Evolutionary conservation across 306 rosid genomes (phyloP).

Genomic region (Quillaja saponaria): DNA sequence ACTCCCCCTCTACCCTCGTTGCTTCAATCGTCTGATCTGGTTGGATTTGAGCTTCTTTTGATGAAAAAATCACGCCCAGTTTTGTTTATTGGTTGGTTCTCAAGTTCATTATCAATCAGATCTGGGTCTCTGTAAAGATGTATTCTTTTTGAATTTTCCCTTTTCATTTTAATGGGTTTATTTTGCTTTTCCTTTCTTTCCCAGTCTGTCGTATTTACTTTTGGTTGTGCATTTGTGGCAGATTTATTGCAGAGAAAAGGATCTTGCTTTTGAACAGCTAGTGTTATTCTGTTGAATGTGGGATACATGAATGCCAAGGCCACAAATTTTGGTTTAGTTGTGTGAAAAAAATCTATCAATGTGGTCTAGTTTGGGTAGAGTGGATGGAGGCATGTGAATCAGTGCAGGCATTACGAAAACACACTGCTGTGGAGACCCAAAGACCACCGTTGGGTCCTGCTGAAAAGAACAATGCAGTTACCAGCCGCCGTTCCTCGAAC

Average conservation of each 20-base stretch:
- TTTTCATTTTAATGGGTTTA: conserved; percentile 45
- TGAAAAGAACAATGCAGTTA: conserved; percentile 72
- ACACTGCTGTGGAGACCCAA: conserved; percentile 44
- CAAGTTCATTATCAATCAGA: conserved; percentile 45
- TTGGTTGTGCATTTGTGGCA: conserved; percentile 53
- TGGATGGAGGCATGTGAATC: conserved; percentile 91
- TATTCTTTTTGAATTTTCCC: conserved; percentile 42
- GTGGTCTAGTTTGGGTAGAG: conserved; percentile 70
- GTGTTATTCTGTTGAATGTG: conserved; percentile 47
- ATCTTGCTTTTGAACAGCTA: conserved; percentile 56
- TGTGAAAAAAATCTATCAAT: conserved; percentile 60
- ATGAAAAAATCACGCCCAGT: conserved; percentile 47
- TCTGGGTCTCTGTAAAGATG: conserved; percentile 76
- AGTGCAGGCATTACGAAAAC: conserved; percentile 62
- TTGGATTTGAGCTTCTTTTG: conserved; percentile 46
- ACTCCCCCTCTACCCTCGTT: conserved; percentile 43
- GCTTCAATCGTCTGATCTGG: conserved; percentile 57
- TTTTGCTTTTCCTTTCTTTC: conserved; percentile 49
- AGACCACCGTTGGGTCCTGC: conserved; percentile 73
- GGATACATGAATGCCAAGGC: conserved; percentile 44
- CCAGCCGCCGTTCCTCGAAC: conserved; percentile 45
- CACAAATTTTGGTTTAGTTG: conserved; percentile 41
- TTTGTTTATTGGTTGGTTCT: conserved; percentile 39
- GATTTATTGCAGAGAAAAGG: conserved; percentile 72
- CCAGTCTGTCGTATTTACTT: conserved; percentile 54